Conservation (phyloP, 257 asterid species). For the Cruciata laevipes region DNA sequence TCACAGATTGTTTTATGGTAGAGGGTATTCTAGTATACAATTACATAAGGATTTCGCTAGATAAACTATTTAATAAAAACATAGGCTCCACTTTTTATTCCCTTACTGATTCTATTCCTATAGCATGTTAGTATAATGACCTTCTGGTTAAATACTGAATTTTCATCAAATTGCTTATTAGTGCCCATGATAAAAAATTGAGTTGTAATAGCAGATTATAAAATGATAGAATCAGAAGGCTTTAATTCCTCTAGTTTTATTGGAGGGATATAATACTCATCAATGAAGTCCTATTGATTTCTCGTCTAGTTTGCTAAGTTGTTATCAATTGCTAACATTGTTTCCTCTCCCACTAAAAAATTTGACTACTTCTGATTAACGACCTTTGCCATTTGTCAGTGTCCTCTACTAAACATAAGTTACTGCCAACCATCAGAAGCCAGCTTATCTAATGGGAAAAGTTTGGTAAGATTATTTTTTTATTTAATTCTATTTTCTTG, state of each 20-base stretch:
- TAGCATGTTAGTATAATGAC: neutral
- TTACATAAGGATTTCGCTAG: neutral
- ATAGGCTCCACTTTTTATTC: neutral
- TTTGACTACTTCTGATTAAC: constrained; percentile 19
- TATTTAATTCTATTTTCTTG: neutral
- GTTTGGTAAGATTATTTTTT: constrained; percentile 35
- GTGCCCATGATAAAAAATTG: neutral
- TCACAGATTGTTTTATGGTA: neutral
- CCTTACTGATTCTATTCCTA: neutral
- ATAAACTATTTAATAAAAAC: neutral
- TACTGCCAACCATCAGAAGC: constrained; percentile 73
- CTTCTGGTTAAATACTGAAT: neutral
- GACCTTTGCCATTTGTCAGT: constrained; percentile 31
- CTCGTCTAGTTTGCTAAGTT: neutral
- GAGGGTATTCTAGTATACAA: neutral
- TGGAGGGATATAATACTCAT: neutral
- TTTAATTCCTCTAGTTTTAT: neutral
- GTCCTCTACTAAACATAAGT: constrained; percentile 74
- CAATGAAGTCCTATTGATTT: neutral
- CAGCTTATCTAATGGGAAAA: constrained; percentile 38
- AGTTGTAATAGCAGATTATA: neutral
- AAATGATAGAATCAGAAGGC: neutral
- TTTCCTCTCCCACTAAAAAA: neutral
- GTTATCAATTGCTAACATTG: neutral
- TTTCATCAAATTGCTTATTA: neutral